Percentiles rank a stretch among this genome's conserved stretches.
phyloP scores from a whole-genome alignment of 2,329 filamentous ascomycete species.

The Fusarium sublunatum region DNA sequence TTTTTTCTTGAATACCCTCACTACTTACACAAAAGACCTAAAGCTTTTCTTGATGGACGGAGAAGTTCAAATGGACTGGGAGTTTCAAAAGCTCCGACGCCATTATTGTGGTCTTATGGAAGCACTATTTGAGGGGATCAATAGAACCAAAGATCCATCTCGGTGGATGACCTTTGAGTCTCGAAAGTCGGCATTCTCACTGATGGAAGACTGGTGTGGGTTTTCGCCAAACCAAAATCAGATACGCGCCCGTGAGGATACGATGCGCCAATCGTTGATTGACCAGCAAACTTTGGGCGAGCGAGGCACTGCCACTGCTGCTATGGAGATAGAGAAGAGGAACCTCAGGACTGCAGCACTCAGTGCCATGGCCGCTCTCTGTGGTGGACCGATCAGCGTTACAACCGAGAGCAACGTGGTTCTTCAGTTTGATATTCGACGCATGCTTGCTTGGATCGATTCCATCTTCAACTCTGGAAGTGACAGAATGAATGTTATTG shows the following conservation, averaged over 20 bases:
- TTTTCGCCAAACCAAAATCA: slow-evolving; percentile 92
- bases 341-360: slow-evolving; percentile 90
- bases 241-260: slow-evolving; percentile 84
- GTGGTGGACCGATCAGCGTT: slow-evolving; percentile 85
- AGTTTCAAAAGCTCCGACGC: slow-evolving; percentile 89
- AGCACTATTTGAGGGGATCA: slow-evolving; percentile 91
- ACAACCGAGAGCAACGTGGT: slow-evolving; percentile 88
- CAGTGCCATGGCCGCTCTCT: slow-evolving; percentile 94
- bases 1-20: slow-evolving; percentile 89
- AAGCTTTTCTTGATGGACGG: slow-evolving; percentile 95
- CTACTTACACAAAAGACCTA: slow-evolving; percentile 89
- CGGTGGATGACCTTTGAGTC: slow-evolving; percentile 98
- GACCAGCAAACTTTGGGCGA: slow-evolving; percentile 82
- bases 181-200: slow-evolving; percentile 90
- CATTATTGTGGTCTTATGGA: slow-evolving; percentile 97
- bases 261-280: slow-evolving; percentile 85
- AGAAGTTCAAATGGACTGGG: slow-evolving; percentile 94
- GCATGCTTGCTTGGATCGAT: slow-evolving; percentile 96
- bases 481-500: slow-evolving; percentile 91
- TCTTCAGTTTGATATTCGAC: slow-evolving; percentile 89
- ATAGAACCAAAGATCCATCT: slow-evolving; percentile 83
- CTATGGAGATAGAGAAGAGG: slow-evolving; percentile 96
- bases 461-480: slow-evolving; percentile 92
- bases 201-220: slow-evolving; percentile 99
- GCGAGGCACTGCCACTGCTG: slow-evolving; percentile 81